Evolutionary conservation across 805 yeast species (phyloP).

Genomic region (Peterozyma toletana): DNA sequence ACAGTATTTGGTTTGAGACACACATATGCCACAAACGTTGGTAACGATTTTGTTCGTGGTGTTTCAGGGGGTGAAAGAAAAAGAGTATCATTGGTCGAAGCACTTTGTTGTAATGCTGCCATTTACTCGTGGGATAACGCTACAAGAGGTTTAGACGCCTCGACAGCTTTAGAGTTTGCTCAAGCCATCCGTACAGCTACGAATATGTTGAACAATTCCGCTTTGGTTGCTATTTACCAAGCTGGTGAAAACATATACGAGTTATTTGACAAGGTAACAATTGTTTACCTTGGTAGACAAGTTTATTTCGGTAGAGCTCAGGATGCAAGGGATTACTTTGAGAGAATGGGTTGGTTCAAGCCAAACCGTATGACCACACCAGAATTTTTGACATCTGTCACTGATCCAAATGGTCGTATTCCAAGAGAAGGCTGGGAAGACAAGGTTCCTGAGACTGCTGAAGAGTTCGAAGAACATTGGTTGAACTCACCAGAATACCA

Average conservation of each 20-base stretch:
- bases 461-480: conserved; percentile 55
- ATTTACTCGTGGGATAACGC: conserved; percentile 63
- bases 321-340: conserved; percentile 47
- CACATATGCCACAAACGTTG: conserved; percentile 49
- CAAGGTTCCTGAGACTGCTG: conserved; percentile 49
- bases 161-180: conserved; percentile 66
- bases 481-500: conserved; percentile 46
- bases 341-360: conserved; percentile 54
- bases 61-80: conserved; percentile 70
- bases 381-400: conserved; percentile 58
- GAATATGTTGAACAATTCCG: conserved; percentile 46
- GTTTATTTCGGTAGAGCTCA: conserved; percentile 50
- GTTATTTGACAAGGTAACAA: conserved; percentile 53
- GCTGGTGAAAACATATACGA: conserved; percentile 59
- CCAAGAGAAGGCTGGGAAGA: conserved; percentile 39
- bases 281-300: conserved; percentile 55
- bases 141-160: conserved; percentile 67
- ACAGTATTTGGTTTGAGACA: conserved; percentile 54
- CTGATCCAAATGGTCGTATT: conserved; percentile 60
- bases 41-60: conserved; percentile 48
- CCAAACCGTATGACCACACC: conserved; percentile 61
- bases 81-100: conserved; percentile 65
- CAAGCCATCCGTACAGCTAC: conserved; percentile 54
- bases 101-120: conserved; percentile 42
- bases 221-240: conserved; percentile 62